Conservation (phyloP, 768 basidiomycete species). For the Mycena indigotica region DNA sequence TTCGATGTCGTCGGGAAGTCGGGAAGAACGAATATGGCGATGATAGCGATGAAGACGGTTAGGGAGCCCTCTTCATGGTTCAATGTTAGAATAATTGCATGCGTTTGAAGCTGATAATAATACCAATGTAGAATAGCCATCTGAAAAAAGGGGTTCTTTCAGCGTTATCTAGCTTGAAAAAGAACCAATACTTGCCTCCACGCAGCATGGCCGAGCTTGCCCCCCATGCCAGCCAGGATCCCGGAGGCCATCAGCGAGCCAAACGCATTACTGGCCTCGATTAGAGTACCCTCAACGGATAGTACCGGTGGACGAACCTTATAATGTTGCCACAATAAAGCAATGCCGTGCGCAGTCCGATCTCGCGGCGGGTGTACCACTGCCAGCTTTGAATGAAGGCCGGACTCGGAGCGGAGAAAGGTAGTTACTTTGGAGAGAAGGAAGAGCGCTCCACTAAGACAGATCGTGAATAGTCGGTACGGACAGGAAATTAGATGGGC, state of each 20-base stretch:
- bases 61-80: constrained; percentile 51
- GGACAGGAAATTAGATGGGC: background rate
- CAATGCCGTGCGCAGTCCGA: constrained; percentile 73
- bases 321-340: constrained; percentile 78
- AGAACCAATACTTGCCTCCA: constrained; percentile 64
- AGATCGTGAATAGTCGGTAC: background rate
- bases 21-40: constrained; percentile 71
- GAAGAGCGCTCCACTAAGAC: constrained; percentile 38
- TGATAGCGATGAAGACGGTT: constrained; percentile 56
- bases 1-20: constrained; percentile 73
- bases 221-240: constrained; percentile 76
- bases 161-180: background rate
- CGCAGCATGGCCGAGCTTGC: constrained; percentile 69
- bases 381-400: background rate
- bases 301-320: constrained; percentile 37
- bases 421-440: constrained; percentile 53
- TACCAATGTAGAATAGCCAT: constrained; percentile 75
- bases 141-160: constrained; percentile 32
- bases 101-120: too few species aligned
- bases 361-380: constrained; percentile 79
- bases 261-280: constrained; percentile 77
- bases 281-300: too few species aligned
- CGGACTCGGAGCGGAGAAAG: background rate
- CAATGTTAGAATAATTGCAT: background rate
- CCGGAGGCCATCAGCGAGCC: constrained; percentile 81